phyloP scores from a whole-genome alignment of 2,329 filamentous ascomycete genomes.

The Botrytis aclada region DNA sequence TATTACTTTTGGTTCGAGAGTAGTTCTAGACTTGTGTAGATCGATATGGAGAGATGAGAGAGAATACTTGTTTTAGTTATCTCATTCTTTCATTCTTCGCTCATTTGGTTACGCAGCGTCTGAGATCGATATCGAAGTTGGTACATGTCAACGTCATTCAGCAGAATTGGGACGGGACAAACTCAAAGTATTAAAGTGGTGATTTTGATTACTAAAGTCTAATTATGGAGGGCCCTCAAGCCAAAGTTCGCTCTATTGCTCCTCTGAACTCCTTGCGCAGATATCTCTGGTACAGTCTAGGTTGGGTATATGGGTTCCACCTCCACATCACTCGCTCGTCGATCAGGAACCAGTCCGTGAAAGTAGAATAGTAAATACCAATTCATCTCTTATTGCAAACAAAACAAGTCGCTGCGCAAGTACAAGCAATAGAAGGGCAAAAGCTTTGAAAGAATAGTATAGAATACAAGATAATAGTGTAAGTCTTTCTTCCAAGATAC shows the following conservation, averaged over 20 bases:
- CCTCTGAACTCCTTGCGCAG: constrained; percentile 11
- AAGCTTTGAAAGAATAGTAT: constrained; percentile 17
- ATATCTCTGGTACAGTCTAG: constrained; percentile 11
- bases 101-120: not conserved
- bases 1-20: not conserved
- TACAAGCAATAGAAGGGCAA: constrained; percentile 15
- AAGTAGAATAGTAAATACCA: not conserved
- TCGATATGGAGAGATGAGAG: not conserved
- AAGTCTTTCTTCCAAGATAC: constrained; percentile 18
- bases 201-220: not conserved
- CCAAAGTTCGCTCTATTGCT: not conserved
- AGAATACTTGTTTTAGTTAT: not conserved
- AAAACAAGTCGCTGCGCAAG: constrained; percentile 17
- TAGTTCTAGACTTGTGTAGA: not conserved
- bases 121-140: not conserved
- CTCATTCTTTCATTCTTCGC: not conserved
- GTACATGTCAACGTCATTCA: not conserved
- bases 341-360: constrained; percentile 12
- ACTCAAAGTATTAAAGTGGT: constrained; percentile 8
- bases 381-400: not conserved
- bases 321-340: constrained; percentile 7
- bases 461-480: constrained; percentile 19
- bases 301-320: constrained; percentile 11
- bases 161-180: not conserved
- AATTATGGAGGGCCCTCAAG: not conserved